Conservation (phyloP, 2,329 filamentous ascomycete genomes). For the Parafenestella ontariensis region DNA sequence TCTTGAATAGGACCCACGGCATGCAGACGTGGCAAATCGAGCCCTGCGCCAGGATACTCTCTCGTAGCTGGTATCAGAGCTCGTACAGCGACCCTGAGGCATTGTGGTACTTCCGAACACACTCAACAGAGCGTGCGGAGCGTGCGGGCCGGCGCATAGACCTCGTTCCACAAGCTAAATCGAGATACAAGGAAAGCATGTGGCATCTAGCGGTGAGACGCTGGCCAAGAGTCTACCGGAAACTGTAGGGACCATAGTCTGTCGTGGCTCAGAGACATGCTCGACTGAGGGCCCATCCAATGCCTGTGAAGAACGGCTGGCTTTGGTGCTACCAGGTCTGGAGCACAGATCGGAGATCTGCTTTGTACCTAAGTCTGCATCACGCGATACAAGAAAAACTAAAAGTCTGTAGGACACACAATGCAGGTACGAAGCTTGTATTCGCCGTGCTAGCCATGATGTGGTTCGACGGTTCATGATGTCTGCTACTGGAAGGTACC, state of each 20-base stretch:
- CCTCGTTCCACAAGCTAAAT: neutral
- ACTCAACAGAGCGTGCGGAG: neutral
- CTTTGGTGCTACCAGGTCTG: neutral
- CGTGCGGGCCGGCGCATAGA: neutral
- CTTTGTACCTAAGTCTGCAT: conserved; percentile 1
- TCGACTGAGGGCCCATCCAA: neutral
- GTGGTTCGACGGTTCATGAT: conserved; percentile 1
- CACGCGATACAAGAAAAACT: conserved; percentile 4
- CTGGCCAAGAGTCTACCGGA: neutral
- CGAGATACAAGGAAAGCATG: neutral
- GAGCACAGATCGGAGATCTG: conserved; percentile 2
- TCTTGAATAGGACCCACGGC: neutral
- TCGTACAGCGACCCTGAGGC: neutral
- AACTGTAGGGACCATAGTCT: neutral
- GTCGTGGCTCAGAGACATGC: neutral
- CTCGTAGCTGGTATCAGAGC: neutral
- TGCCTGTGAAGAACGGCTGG: neutral
- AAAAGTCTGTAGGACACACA: neutral
- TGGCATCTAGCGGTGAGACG: conserved; percentile 4
- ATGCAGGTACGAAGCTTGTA: conserved; percentile 2
- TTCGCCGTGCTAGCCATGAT: neutral
- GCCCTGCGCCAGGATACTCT: neutral
- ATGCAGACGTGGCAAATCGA: neutral
- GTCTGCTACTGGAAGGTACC: neutral
- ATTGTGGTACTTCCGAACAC: neutral